phyloP scores from a whole-genome alignment of 345 rosid species.

The Hirschfeldia incana region DNA sequence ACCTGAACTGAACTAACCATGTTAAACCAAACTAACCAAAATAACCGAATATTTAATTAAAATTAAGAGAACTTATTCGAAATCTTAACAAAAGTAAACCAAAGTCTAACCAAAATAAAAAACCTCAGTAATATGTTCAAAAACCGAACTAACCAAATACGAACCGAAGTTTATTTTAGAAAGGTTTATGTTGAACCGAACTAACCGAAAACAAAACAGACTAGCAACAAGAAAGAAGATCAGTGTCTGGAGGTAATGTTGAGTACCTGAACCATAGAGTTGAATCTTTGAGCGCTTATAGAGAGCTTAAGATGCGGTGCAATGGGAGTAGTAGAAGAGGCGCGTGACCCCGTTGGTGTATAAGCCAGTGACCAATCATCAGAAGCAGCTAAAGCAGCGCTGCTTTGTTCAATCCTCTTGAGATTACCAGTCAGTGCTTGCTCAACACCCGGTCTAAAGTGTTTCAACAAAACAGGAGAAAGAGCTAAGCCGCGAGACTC shows the following conservation, averaged over 20 bases:
- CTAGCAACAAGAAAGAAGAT: no score
- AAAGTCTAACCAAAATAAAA: no score
- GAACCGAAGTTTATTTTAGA: no score
- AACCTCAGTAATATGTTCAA: no score
- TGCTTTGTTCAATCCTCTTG: slow-evolving; percentile 74
- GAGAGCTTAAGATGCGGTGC: slow-evolving; percentile 69
- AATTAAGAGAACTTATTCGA: no score
- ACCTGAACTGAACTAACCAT: no score
- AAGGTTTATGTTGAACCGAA: no score
- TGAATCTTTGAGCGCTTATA: slow-evolving; percentile 74
- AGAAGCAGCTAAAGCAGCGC: slow-evolving; percentile 78
- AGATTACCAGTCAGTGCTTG: slow-evolving; percentile 64
- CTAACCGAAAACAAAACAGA: no score
- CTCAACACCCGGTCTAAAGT: slow-evolving; percentile 63
- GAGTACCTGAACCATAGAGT: slow-evolving; percentile 79
- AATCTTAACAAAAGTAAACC: no score
- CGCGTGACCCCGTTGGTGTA: slow-evolving; percentile 56
- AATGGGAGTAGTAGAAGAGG: slow-evolving; percentile 46
- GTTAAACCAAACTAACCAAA: no score
- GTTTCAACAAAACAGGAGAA: slow-evolving; percentile 70
- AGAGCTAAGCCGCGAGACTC: slow-evolving; percentile 89
- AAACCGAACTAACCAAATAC: no score
- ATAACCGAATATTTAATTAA: no score
- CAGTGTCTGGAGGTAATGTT: not conserved
- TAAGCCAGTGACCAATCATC: slow-evolving; percentile 78